These are phyloP conservation scores for Syzygium aromaticum DNA, from an alignment of 345 rosid genomes.

Conservation along the genomic window DNA sequence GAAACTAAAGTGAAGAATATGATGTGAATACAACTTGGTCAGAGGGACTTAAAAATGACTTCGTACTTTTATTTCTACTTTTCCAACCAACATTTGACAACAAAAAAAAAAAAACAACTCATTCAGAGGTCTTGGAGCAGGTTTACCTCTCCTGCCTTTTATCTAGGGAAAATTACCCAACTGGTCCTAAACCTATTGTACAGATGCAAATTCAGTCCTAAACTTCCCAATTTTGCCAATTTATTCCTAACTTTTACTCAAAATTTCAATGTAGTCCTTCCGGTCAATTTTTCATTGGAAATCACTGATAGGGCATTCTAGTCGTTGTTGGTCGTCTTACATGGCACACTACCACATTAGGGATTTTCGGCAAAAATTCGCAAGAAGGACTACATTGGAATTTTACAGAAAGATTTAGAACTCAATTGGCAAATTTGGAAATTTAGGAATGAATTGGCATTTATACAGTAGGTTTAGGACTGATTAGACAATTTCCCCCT, in stretches of 20 bases:
- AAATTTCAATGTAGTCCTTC: neutral
- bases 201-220: neutral
- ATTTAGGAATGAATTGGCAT: neutral
- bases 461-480: neutral
- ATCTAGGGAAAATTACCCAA: neutral
- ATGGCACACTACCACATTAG: neutral
- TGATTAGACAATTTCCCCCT: neutral
- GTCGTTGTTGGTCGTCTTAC: neutral
- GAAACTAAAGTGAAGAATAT: neutral
- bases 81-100: neutral
- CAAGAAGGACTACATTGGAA: neutral
- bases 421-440: neutral
- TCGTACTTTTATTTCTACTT: neutral
- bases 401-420: neutral
- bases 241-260: neutral
- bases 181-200: neutral
- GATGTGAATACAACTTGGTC: neutral
- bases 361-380: neutral
- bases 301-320: neutral
- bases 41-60: neutral
- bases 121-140: neutral
- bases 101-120: neutral
- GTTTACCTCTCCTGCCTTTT: neutral
- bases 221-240: neutral
- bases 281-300: neutral